These are phyloP conservation scores for Chlamydomonas eustigma DNA, from an alignment of 139 green algal genomes.

Conservation along the genomic window DNA sequence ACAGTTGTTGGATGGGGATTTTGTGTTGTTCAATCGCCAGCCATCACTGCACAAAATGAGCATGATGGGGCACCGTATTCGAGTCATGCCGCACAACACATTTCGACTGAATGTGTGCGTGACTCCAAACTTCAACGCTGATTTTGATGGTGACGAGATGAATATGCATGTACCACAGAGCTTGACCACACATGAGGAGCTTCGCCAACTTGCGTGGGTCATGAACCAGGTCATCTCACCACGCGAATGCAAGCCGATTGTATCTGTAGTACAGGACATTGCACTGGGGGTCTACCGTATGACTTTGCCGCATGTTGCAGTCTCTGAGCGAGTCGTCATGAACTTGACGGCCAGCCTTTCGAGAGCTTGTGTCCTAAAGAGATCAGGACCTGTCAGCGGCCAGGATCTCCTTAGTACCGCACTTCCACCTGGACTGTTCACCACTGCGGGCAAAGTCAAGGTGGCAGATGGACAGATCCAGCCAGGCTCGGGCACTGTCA, in stretches of 20 bases:
- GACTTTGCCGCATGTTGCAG: background rate
- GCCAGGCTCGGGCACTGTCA: slow-evolving; percentile 59
- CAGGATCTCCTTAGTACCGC: slow-evolving; percentile 1
- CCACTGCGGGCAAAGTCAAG: slow-evolving; percentile 68
- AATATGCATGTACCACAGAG: slow-evolving; percentile 92
- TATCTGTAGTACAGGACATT: slow-evolving; percentile 79
- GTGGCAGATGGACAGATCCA: slow-evolving; percentile 73
- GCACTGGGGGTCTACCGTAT: slow-evolving; percentile 2
- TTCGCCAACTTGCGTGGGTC: slow-evolving; percentile 91
- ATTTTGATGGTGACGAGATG: slow-evolving; percentile 99
- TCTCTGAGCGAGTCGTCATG: slow-evolving; percentile 1
- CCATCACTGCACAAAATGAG: slow-evolving; percentile 97
- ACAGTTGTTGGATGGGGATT: slow-evolving; percentile 86
- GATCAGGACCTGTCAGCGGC: too few relatives aligned
- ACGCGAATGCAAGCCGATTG: slow-evolving; percentile 85
- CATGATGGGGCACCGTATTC: slow-evolving; percentile 80
- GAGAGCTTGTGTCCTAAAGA: too few relatives aligned
- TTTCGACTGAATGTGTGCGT: slow-evolving; percentile 69
- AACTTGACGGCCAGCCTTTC: too few relatives aligned
- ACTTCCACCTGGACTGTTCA: slow-evolving; percentile 21
- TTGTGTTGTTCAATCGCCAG: slow-evolving; percentile 98
- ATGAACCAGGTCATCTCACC: slow-evolving; percentile 90
- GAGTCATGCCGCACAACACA: slow-evolving; percentile 84
- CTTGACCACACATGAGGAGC: slow-evolving; percentile 81
- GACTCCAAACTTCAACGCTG: slow-evolving; percentile 95